Conservation (phyloP, 768 basidiomycete species). For the Termitomyces sp. region DNA sequence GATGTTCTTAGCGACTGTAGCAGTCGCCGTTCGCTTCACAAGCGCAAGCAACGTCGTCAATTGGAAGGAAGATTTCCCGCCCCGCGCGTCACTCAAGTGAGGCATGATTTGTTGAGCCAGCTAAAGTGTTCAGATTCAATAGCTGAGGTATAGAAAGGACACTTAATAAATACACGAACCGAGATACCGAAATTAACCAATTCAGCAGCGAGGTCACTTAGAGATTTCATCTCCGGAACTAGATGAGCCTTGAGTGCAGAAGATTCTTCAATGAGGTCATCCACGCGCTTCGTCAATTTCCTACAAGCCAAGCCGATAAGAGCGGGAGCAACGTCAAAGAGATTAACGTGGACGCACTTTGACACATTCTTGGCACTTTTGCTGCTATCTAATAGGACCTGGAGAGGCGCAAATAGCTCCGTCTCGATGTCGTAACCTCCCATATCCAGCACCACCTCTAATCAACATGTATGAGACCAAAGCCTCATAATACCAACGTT, state of each 20-base stretch:
- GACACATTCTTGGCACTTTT: slow-evolving; percentile 78
- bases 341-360: slow-evolving; percentile 45
- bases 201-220: slow-evolving; percentile 73
- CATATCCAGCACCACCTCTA: slow-evolving; percentile 72
- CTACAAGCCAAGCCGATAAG: slow-evolving; percentile 37
- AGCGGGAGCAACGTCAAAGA: background rate
- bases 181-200: slow-evolving; percentile 91
- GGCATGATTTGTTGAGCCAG: slow-evolving; percentile 88
- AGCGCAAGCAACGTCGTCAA: slow-evolving; percentile 66
- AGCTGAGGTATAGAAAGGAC: background rate
- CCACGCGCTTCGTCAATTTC: slow-evolving; percentile 84
- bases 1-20: slow-evolving; percentile 64
- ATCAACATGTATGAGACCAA: background rate
- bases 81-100: slow-evolving; percentile 78
- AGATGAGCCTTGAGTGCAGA: slow-evolving; percentile 70
- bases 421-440: slow-evolving; percentile 71
- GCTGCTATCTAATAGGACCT: slow-evolving; percentile 78
- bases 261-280: slow-evolving; percentile 72
- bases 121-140: slow-evolving; percentile 32
- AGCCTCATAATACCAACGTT: background rate
- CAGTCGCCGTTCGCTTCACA: slow-evolving; percentile 69
- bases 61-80: slow-evolving; percentile 76
- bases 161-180: slow-evolving; percentile 40
- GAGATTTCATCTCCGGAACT: slow-evolving; percentile 64
- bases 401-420: slow-evolving; percentile 80